Evolutionary conservation across 2,329 filamentous ascomycete genomes (phyloP).

Genomic region (Venturia asperata): DNA sequence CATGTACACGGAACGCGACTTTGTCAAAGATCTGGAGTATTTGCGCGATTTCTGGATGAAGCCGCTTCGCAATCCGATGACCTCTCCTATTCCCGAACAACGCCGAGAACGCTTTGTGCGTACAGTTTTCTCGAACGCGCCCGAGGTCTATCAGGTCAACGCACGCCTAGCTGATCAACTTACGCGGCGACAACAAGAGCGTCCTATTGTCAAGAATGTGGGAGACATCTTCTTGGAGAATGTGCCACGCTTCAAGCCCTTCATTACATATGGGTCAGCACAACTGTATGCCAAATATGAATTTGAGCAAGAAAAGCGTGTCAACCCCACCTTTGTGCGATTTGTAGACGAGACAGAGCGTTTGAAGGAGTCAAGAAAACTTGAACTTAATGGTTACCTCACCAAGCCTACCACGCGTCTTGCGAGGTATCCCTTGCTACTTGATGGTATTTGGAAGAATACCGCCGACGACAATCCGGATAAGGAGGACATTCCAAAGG

Average conservation of each 20-base stretch:
- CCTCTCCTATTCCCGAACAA: slow-evolving; percentile 81
- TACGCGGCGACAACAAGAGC: slow-evolving; percentile 83
- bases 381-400: slow-evolving; percentile 94
- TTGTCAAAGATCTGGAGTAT: slow-evolving; percentile 98
- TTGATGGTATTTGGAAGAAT: slow-evolving; percentile 88
- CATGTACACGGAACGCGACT: slow-evolving; percentile 97
- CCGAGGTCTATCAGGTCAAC: slow-evolving; percentile 91
- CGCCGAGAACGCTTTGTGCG: slow-evolving; percentile 85
- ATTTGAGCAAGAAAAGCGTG: slow-evolving; percentile 89
- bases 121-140: slow-evolving; percentile 91
- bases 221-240: slow-evolving; percentile 93
- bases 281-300: slow-evolving; percentile 96
- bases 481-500: slow-evolving; percentile 85
- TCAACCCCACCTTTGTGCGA: slow-evolving; percentile 75
- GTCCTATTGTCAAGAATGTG: slow-evolving; percentile 78
- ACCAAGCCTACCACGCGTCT: slow-evolving; percentile 95
- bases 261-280: slow-evolving; percentile 92
- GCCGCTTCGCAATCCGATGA: slow-evolving; percentile 61
- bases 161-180: slow-evolving; percentile 80
- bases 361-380: slow-evolving; percentile 89
- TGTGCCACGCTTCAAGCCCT: slow-evolving; percentile 87
- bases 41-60: slow-evolving; percentile 98
- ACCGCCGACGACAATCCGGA: slow-evolving; percentile 85
- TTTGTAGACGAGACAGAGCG: slow-evolving; percentile 97
- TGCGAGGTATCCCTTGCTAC: slow-evolving; percentile 82